Conservation (phyloP, 1,284 basidiomycete genomes). For the Ganoderma lucidum region DNA sequence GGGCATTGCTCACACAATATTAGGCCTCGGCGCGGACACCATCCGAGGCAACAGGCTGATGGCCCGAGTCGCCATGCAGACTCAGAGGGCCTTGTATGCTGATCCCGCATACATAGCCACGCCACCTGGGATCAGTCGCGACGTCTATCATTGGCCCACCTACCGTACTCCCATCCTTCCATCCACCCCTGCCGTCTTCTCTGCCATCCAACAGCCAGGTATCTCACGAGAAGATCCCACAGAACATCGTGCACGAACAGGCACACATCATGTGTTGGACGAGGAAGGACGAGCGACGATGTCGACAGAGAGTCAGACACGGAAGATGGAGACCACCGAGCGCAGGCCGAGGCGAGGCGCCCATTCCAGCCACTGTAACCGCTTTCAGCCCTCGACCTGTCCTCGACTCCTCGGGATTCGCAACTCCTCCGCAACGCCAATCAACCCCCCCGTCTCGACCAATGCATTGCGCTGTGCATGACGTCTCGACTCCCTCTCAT, state of each 20-base stretch:
- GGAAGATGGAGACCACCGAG: not conserved
- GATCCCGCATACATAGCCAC: conserved; percentile 36
- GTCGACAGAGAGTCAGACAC: not conserved
- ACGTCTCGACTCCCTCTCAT: not conserved
- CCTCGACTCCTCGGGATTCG: not conserved
- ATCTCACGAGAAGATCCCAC: not conserved
- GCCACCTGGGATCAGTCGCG: conserved; percentile 29
- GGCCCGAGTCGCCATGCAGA: conserved; percentile 27
- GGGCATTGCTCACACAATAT: conserved; percentile 23
- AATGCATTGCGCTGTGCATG: not conserved
- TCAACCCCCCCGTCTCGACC: not conserved
- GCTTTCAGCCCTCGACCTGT: not conserved
- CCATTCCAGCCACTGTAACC: not conserved
- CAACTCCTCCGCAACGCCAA: not conserved
- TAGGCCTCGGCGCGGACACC: conserved; percentile 17
- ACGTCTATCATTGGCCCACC: conserved; percentile 25
- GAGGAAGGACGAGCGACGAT: not conserved
- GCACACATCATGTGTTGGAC: not conserved
- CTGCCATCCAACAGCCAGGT: not conserved
- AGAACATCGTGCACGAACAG: not conserved
- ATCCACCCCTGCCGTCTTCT: conserved; percentile 5
- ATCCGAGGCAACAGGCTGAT: conserved; percentile 27
- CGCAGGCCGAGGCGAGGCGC: not conserved
- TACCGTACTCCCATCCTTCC: conserved; percentile 9
- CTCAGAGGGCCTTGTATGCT: conserved; percentile 12